These are phyloP conservation scores for Ascoidea asiatica DNA, from an alignment of 805 yeast genomes.

Conservation along the genomic window DNA sequence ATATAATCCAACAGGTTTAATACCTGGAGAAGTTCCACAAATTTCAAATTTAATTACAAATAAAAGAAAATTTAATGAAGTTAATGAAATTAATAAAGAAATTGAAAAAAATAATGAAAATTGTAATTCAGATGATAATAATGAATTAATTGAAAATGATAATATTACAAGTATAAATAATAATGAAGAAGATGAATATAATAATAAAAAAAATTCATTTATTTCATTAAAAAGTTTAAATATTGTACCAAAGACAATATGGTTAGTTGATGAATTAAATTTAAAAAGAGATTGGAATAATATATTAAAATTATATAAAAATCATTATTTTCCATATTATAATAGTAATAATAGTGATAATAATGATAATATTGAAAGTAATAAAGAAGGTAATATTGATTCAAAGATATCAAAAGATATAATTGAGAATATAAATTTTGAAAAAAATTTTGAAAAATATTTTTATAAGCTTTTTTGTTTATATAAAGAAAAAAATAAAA, in stretches of 20 bases:
- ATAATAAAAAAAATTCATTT: conserved; percentile 9
- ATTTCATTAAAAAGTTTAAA: too few species aligned
- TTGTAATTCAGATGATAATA: too few species aligned
- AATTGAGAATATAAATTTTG: conserved; percentile 14
- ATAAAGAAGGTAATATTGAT: too few species aligned
- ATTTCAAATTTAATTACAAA: conserved; percentile 4
- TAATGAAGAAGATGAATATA: too few species aligned
- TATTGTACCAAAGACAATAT: too few species aligned
- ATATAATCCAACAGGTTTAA: conserved; percentile 33
- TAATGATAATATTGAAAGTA: too few species aligned
- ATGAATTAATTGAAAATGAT: too few species aligned
- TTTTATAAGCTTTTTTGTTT: conserved; percentile 12
- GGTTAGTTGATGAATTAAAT: conserved; percentile 48
- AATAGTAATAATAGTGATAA: too few species aligned
- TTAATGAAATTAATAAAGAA: too few species aligned
- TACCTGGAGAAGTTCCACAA: conserved; percentile 45
- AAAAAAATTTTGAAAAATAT: conserved; percentile 11
- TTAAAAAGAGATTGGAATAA: conserved; percentile 36
- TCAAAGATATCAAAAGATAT: too few species aligned
- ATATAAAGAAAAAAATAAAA: conserved; percentile 21
- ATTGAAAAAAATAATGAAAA: too few species aligned
- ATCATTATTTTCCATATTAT: conserved; percentile 21
- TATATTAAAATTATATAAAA: conserved; percentile 28
- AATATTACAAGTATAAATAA: too few species aligned
- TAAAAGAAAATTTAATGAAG: not conserved